Conservation (phyloP, 805 yeast genomes). For the Saturnispora silvae region DNA sequence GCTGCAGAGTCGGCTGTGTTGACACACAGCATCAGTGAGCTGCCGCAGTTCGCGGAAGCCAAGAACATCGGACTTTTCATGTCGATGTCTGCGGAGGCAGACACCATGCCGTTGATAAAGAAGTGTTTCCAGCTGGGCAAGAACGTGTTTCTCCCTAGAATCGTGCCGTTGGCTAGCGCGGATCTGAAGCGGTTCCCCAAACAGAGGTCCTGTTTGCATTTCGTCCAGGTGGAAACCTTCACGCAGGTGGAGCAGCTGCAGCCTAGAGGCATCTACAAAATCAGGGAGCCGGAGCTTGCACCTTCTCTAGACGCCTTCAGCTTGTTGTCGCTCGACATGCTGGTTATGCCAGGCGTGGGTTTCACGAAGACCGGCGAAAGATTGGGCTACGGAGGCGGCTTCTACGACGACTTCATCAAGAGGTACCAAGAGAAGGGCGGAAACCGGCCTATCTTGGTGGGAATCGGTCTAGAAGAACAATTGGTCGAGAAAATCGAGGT, state of each 20-base stretch:
- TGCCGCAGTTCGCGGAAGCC: too few relatives aligned
- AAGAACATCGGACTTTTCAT: constrained; percentile 71
- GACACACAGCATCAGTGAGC: too few relatives aligned
- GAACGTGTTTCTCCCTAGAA: constrained; percentile 47
- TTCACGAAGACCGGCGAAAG: constrained; percentile 42
- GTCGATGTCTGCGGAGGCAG: constrained; percentile 65
- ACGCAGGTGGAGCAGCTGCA: constrained; percentile 34
- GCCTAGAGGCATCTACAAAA: constrained; percentile 59
- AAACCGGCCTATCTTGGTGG: constrained; percentile 40
- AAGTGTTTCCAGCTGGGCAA: constrained; percentile 39
- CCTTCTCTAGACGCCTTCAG: constrained; percentile 11
- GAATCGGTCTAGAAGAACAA: constrained; percentile 59
- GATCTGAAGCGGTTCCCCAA: constrained; percentile 18
- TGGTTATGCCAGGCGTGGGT: constrained; percentile 81
- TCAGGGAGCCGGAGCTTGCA: constrained; percentile 66
- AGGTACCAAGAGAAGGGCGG: constrained; percentile 31
- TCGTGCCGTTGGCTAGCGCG: constrained; percentile 23
- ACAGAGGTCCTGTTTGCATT: constrained; percentile 40
- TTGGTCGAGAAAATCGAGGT: constrained; percentile 38
- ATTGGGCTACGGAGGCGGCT: constrained; percentile 91
- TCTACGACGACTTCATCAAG: constrained; percentile 67
- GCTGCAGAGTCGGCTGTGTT: too few relatives aligned
- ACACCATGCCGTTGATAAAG: constrained; percentile 45
- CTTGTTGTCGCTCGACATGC: constrained; percentile 44
- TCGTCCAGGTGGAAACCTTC: constrained; percentile 38